Base-by-base conservation (phyloP, 352 stramenopile genomes). In the Pythium insidiosum region DNA sequence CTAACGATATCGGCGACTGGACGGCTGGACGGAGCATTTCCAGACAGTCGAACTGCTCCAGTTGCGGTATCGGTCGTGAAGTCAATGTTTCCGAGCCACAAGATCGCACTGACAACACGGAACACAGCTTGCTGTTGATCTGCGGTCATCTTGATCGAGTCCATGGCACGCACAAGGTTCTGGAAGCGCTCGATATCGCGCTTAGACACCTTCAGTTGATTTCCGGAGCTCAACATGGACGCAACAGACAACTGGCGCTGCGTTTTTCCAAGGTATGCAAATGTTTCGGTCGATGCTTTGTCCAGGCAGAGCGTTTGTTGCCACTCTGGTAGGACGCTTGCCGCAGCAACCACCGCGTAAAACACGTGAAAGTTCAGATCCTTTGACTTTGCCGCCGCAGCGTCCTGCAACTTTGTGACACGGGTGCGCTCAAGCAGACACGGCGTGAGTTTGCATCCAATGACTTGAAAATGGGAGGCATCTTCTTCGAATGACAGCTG, bases 21-120 rank as follows among this genome's bases (percentile, higher is more conserved):
- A 5, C n/a, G 21, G 5, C 13, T 22, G 3, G 20, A 37, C 10
- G 15, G 25, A 6, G 39, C 34, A 34, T 7, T n/a, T 12, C 47
- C 50, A 28, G 6, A 24, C 24, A 59, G 55, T 13, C 19, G 4
- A 21, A 62, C 21, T 19, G 29, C 29, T 6, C 7, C 15, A 15
- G n/a, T 16, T 2, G 3, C 42, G 11, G 10, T 36, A n/a, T 42
- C 42, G 29, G 54, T 55, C 19, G 63, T 40, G 35, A 90, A 75
- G 3, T 66, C 53, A 22, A 90, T 47, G 30, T 90, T 90, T 12
- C 74, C 74, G 9, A 90, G 58, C 73, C 76, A 86, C 4, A 90
- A 47, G 18, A 86, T 63, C 12, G 77, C 74, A 47, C 73, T 84
- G 13, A 90, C 48, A 15, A 84, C 47, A 23, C 61, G 59, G 41